phyloP scores from a whole-genome alignment of 225 moss, liverwort and hornwort genomes.

The Polytrichum formosum region DNA sequence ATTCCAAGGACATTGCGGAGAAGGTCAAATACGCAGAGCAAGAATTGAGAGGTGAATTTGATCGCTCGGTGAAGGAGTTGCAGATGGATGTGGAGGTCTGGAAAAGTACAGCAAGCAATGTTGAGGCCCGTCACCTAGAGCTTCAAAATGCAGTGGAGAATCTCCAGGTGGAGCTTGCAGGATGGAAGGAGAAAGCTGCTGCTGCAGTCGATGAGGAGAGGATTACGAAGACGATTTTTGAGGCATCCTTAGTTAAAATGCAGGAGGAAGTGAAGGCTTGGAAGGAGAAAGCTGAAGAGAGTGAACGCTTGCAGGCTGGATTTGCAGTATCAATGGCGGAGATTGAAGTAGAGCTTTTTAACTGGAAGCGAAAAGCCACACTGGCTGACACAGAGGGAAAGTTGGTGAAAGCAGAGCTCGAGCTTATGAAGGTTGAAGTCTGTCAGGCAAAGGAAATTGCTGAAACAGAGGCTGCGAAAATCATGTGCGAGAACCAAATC shows the following conservation, averaged over 20 bases:
- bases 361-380: conserved; percentile 9
- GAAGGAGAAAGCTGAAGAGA: conserved; percentile 27
- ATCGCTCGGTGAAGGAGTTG: conserved; percentile 7
- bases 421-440: conserved; percentile 8
- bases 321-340: conserved; percentile 16
- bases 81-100: conserved; percentile 12
- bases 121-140: background rate
- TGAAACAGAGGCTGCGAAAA: background rate
- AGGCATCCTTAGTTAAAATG: conserved; percentile 20
- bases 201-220: conserved; percentile 19
- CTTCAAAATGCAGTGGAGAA: conserved; percentile 5
- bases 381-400: conserved; percentile 6
- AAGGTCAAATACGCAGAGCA: conserved; percentile 6
- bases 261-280: conserved; percentile 28
- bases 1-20: conserved; percentile 27
- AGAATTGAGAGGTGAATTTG: conserved; percentile 14
- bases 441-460: background rate
- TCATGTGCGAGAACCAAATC: conserved; percentile 11
- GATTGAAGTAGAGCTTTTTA: conserved; percentile 11
- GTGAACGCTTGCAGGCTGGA: conserved; percentile 17
- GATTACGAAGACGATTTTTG: conserved; percentile 7
- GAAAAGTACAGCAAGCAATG: conserved; percentile 2
- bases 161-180: conserved; percentile 26
- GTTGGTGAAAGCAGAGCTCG: conserved; percentile 7
- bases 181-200: conserved; percentile 32